Evolutionary conservation across 2,329 filamentous ascomycete genomes (phyloP).

Genomic region (Taxawa tesnikishii): DNA sequence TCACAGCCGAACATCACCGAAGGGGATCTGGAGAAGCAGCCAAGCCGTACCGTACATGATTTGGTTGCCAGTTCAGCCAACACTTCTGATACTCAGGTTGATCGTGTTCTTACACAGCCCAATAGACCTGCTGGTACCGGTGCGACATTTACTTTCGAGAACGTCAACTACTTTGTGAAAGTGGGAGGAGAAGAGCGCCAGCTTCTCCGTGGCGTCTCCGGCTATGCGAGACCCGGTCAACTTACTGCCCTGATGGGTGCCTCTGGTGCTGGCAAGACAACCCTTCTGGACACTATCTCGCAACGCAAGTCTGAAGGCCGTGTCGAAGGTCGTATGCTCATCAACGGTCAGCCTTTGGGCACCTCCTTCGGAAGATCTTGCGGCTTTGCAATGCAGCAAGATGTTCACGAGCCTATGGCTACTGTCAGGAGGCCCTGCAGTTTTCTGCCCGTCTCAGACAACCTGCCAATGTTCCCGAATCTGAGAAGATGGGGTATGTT

Average conservation of each 20-base stretch:
- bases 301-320: conserved; percentile 49
- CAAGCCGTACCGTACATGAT: conserved; percentile 2
- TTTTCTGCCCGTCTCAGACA: conserved; percentile 48
- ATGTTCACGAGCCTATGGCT: conserved; percentile 44
- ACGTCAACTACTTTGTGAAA: conserved; percentile 42
- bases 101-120: too few relatives aligned
- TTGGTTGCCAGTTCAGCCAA: not conserved
- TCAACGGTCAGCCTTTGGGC: conserved; percentile 46
- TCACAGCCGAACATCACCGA: conserved; percentile 1
- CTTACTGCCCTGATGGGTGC: conserved; percentile 60
- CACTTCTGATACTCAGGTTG: conserved; percentile 2
- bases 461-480: conserved; percentile 37
- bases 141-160: conserved; percentile 37
- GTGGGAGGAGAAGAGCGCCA: conserved; percentile 38
- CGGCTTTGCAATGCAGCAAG: conserved; percentile 63
- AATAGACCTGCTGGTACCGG: too few relatives aligned
- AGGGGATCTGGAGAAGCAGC: conserved; percentile 4
- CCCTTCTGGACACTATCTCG: conserved; percentile 54
- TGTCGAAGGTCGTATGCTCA: conserved; percentile 53
- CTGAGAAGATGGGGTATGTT: conserved; percentile 52
- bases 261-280: conserved; percentile 74
- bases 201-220: conserved; percentile 41
- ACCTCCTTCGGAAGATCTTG: conserved; percentile 51
- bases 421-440: conserved; percentile 43
- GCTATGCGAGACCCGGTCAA: conserved; percentile 43